Percentiles rank a stretch among this genome's conserved stretches.
phyloP scores from a whole-genome alignment of 2,329 filamentous ascomycete genomes.

The Cyphellophora europaea region DNA sequence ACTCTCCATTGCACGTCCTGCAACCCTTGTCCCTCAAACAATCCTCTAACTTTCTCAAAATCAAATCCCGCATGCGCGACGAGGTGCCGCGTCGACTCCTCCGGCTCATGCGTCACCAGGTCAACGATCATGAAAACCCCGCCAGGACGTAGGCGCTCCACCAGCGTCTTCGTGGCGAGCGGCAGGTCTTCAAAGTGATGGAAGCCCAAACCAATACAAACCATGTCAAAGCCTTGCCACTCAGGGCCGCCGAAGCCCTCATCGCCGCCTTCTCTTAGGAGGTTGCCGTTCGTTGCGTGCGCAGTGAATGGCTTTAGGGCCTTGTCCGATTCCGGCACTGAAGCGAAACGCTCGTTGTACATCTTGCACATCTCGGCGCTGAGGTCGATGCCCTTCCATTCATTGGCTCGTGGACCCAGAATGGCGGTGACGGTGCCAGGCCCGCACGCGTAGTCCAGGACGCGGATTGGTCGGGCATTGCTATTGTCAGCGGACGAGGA shows the following conservation, averaged over 20 bases:
- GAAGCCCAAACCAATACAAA: conserved; percentile 53
- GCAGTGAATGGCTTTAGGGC: conserved; percentile 29
- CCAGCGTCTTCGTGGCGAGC: conserved; percentile 50
- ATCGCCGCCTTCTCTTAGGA: conserved; percentile 30
- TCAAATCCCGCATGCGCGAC: conserved; percentile 60
- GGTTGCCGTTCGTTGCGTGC: conserved; percentile 38
- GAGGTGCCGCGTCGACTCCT: conserved; percentile 31
- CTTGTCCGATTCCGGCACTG: conserved; percentile 27
- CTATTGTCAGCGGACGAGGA: conserved; percentile 2
- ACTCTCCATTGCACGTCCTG: conserved; percentile 18
- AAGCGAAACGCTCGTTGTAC: conserved; percentile 52
- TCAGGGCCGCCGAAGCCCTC: conserved; percentile 33
- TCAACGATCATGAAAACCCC: conserved; percentile 62
- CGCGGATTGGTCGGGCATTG: conserved; percentile 11
- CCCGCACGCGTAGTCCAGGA: conserved; percentile 71
- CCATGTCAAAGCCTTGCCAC: conserved; percentile 62
- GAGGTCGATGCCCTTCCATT: conserved; percentile 60
- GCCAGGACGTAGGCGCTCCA: conserved; percentile 52
- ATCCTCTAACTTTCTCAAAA: conserved; percentile 45
- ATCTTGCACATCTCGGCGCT: conserved; percentile 60
- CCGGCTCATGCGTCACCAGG: conserved; percentile 45
- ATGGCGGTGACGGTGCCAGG: conserved; percentile 46
- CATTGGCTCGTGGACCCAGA: conserved; percentile 52
- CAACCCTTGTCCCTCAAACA: conserved; percentile 56
- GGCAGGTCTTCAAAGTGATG: conserved; percentile 61